Conservation (phyloP, 1,139 yeast species). For the Pichia sp. region DNA sequence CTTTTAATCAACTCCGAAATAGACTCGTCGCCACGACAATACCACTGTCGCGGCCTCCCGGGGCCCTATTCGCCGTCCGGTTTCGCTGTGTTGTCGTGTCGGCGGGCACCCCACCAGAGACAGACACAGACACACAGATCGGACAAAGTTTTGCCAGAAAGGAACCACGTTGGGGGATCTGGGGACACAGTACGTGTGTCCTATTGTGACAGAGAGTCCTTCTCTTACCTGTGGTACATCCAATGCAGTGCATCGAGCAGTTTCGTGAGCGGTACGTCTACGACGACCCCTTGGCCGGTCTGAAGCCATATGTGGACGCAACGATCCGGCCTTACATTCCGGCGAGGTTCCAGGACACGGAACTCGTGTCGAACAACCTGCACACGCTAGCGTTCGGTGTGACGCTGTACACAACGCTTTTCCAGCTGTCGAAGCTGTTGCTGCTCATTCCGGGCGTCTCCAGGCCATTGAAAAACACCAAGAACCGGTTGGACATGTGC, state of each 20-base stretch:
- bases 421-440: conserved; percentile 41
- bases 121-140: too few species aligned
- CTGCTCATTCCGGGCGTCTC: conserved; percentile 35
- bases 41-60: too few species aligned
- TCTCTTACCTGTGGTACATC: background rate
- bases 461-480: conserved; percentile 41
- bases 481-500: conserved; percentile 68
- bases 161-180: too few species aligned
- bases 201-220: too few species aligned
- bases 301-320: conserved; percentile 23
- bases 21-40: too few species aligned
- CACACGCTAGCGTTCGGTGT: conserved; percentile 35
- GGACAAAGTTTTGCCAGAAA: too few species aligned
- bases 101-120: too few species aligned
- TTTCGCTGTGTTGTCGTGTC: too few species aligned
- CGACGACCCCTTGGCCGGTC: conserved; percentile 32
- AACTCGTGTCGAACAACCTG: conserved; percentile 31
- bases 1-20: background rate
- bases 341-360: conserved; percentile 7
- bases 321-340: conserved; percentile 40
- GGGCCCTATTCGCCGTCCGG: too few species aligned
- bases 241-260: conserved; percentile 12
- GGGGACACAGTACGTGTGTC: too few species aligned
- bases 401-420: conserved; percentile 39
- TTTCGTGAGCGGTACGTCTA: conserved; percentile 18